Evolutionary conservation across 257 asterid genomes (phyloP).

Genomic region (Przewalskia tangutica): DNA sequence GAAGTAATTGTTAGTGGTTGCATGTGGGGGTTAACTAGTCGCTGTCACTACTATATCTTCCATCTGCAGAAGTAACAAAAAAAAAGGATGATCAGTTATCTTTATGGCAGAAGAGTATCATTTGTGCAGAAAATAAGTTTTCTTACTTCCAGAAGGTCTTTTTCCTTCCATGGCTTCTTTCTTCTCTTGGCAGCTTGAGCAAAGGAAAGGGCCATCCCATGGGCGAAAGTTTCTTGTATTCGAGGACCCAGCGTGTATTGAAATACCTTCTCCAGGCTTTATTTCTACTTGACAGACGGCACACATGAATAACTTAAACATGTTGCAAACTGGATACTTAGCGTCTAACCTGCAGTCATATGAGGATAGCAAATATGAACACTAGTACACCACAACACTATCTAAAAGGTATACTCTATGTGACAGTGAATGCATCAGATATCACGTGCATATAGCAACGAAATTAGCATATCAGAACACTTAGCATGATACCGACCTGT

Average conservation of each 20-base stretch:
- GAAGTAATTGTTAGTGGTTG: not conserved
- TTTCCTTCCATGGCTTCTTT: constrained; percentile 85
- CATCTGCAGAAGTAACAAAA: not conserved
- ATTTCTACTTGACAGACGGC: constrained; percentile 72
- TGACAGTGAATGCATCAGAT: not conserved
- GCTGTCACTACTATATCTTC: constrained; percentile 12
- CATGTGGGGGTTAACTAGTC: not conserved
- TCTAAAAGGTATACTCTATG: not conserved
- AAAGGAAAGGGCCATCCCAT: constrained; percentile 83
- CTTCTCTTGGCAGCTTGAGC: constrained; percentile 66
- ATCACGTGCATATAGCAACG: not conserved
- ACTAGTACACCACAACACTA: not conserved
- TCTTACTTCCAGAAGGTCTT: constrained; percentile 51
- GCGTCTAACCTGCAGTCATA: constrained; percentile 39
- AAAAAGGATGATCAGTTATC: not conserved
- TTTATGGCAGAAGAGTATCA: not conserved
- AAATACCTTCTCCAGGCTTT: constrained; percentile 69
- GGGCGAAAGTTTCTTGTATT: constrained; percentile 44
- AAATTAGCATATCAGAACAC: not conserved
- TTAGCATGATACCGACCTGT: constrained; percentile 30
- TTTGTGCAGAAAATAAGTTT: not conserved
- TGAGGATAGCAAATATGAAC: not conserved
- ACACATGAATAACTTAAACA: constrained; percentile 65
- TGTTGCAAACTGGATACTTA: constrained; percentile 67
- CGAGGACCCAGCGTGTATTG: constrained; percentile 38